Evolutionary conservation across 352 stramenopile species (phyloP), one percentile per base, ranked within the genome.

Genomic region (Phytopythium vexans): DNA sequence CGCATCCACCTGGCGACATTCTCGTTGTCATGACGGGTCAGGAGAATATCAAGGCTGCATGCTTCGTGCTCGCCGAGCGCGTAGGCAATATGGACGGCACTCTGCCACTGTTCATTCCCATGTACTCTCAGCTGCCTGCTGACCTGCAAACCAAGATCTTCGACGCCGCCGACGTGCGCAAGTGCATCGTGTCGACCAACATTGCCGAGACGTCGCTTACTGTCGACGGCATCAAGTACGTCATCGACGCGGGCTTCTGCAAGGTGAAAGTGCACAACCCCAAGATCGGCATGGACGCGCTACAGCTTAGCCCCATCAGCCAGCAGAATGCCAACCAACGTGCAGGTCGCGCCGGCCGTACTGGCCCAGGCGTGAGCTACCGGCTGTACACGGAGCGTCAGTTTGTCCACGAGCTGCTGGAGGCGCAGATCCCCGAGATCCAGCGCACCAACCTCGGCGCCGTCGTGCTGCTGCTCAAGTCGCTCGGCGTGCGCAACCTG

Each of bases 231-330:
- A 99, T 99, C 69, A 94, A 96, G 58, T 99, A 99, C 69, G 96
- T 99, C 5, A 97, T 99, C 33, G 97, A 99, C 72, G 84, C 84
- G 4, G 97, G 97, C 3, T 99, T 95, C 66, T 98, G 92, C 73
- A 99, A 99, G 63, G 88, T 99, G 11, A 99, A 99, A 66, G 97
- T 99, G 12, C 99, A 99, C 80, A 99, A 99, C 77, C 93, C 97
- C 0, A 97, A 97, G 66, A 99, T 99, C 67, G 97, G 97, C 52
- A 99, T 99, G 97, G 96, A 99, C 72, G 88, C 96, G 5, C 72
- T 99, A n/a, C 91, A 98, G 50, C 88, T 98, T 11, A 97, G 70
- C 14, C 97, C 96, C 4, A 94, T 99, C 44, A 98, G 88, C 35
- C 92, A 98, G 74, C 96, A 98, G 52, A 99, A 99, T 62, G 96